Percentiles rank a stretch among this genome's conserved stretches.
Evolutionary conservation across 1,284 basidiomycete genomes (phyloP).

Genomic region (Trichosporon coremiiforme): DNA sequence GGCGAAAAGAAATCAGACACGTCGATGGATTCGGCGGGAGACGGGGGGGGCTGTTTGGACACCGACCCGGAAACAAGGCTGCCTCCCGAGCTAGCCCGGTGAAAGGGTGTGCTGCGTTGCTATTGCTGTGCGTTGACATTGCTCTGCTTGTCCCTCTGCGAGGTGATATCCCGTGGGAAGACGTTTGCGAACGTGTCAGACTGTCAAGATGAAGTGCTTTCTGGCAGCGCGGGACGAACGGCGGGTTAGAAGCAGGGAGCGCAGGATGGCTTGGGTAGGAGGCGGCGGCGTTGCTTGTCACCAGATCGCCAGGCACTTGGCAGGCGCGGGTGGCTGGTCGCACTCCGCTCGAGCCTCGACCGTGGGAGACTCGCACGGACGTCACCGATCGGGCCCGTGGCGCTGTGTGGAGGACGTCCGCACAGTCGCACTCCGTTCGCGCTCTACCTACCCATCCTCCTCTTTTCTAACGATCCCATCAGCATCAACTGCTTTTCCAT

Average conservation of each 20-base stretch:
- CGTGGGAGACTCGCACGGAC: slow-evolving; percentile 4
- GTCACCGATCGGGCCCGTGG: not conserved
- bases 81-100: not conserved
- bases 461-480: not conserved
- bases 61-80: not conserved
- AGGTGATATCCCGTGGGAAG: not conserved
- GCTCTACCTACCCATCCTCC: not conserved
- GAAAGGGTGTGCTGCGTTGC: not conserved
- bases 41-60: not conserved
- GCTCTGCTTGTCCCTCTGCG: not conserved
- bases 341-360: not conserved
- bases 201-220: not conserved
- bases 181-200: not conserved
- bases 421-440: not conserved
- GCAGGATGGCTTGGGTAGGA: too few relatives aligned
- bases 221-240: not conserved
- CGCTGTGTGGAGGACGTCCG: not conserved
- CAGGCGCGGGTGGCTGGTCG: not conserved
- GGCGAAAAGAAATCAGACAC: not conserved
- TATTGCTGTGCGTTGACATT: not conserved
- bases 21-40: not conserved
- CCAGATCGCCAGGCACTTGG: not conserved
- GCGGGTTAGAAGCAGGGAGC: not conserved
- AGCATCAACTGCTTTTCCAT: not conserved
- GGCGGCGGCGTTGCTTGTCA: not conserved